A percentile compares a stretch with the other conserved stretches of the same genome.
These are phyloP conservation scores for Cochlearia excelsa DNA, from an alignment of 345 rosid species.

Conservation along the genomic window DNA sequence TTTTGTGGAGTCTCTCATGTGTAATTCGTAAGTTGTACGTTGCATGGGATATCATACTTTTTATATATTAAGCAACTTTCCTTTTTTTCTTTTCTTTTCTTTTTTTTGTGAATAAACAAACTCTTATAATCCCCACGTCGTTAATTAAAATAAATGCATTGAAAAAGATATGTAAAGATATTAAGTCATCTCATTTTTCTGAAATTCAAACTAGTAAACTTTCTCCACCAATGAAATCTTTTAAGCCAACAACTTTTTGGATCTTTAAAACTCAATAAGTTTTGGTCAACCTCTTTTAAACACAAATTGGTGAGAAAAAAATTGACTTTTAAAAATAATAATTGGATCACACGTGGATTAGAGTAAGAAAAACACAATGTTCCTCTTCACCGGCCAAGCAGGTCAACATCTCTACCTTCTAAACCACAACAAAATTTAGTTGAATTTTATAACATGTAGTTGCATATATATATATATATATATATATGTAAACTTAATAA, in stretches of 20 bases:
- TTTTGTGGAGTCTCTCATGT: background rate
- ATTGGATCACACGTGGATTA: conserved; percentile 36
- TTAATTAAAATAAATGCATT: no score
- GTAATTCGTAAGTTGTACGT: background rate
- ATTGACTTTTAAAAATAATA: conserved; percentile 22
- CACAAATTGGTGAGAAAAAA: conserved; percentile 24
- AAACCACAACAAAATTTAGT: conserved; percentile 10
- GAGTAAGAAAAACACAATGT: conserved; percentile 34
- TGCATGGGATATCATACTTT: background rate
- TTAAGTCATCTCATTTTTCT: background rate
- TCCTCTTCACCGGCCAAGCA: conserved; percentile 38
- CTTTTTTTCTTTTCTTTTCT: background rate
- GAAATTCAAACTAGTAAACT: background rate
- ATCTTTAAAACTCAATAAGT: background rate
- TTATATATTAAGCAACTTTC: background rate
- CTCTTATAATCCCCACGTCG: no score
- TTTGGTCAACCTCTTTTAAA: conserved; percentile 6
- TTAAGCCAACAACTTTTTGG: background rate
- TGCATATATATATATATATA: background rate
- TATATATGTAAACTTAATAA: background rate
- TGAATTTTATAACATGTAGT: background rate
- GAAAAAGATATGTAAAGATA: no score
- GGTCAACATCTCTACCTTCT: conserved; percentile 39
- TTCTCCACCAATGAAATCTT: background rate
- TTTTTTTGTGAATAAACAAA: no score